Percentiles rank a stretch among this genome's conserved stretches.
Evolutionary conservation across 768 basidiomycete genomes (phyloP).

Genomic region (Brasilioporus rufonigricans): DNA sequence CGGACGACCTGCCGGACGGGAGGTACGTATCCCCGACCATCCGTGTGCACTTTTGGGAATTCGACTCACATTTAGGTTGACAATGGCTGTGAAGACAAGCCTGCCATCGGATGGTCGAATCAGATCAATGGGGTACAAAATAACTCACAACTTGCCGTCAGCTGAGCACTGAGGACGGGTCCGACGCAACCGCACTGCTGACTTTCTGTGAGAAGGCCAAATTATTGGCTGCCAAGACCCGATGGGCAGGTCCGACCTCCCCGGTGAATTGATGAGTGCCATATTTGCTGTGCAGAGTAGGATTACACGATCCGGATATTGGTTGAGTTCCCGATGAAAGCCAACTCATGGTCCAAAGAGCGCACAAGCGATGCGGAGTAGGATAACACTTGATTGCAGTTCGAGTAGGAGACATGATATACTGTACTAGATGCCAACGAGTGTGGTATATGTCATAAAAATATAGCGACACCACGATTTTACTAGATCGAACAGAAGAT

Average conservation of each 20-base stretch:
- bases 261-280: constrained; percentile 3
- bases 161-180: neutral
- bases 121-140: neutral
- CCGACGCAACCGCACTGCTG: constrained; percentile 1
- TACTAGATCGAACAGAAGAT: neutral
- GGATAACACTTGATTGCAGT: neutral
- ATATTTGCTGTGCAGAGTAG: neutral
- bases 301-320: neutral
- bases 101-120: neutral
- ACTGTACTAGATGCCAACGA: constrained; percentile 4
- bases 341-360: neutral
- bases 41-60: neutral
- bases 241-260: neutral
- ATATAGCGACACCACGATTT: constrained; percentile 33
- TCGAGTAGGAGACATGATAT: neutral
- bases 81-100: neutral
- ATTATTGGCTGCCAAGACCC: neutral
- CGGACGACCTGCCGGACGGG: neutral
- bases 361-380: neutral
- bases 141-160: neutral
- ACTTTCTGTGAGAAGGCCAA: neutral
- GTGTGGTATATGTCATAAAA: constrained; percentile 34
- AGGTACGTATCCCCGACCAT: neutral
- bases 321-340: neutral
- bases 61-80: neutral